Base-by-base conservation (phyloP, 1,139 yeast genomes). In the Taphrina wiesneri region DNA sequence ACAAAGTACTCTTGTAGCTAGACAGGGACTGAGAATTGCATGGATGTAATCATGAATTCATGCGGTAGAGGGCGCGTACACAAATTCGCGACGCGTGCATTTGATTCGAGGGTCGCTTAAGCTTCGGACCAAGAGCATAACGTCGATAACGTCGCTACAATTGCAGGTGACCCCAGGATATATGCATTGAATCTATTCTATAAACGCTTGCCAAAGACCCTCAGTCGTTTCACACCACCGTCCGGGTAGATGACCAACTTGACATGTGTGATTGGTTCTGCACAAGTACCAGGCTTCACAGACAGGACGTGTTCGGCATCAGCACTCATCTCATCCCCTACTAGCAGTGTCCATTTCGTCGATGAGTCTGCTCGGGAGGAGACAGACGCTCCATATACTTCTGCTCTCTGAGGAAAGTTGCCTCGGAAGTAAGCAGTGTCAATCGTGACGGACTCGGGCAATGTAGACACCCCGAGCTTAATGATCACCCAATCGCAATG, bases 391-490 rank as follows among this genome's bases (percentile, higher is more conserved):
- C 79, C 81, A 36, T 75, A 76, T 1, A 75, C 72, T 13, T 81
- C 79, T 19, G 87, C 85, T 13, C 91, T 79, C 64, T 83, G 96
- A 0, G 98, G 98, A 81, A 85, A 92, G 78, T 92, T 92, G 47
- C 98, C 98, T 75, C 95, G 82, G 80, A 86, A 92, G 76, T 90
- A 93, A 6, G 96, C 96, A 21, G 98, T 93, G 76, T 93, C 98
- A 41, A 92, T 83, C 1, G 88, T 82, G 53, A 91, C 78, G 69
- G 84, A 81, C 41, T 81, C 78, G 67, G 90, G 79, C 59, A 71
- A 70, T 9, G 81, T 80, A 28, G 80, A 77, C 32, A 87, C 84
- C 23, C 97, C 97, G 67, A 92, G 82, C 72, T 86, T 84, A 67
- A 92, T 82, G 63, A 89, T 82, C 1, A 85, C 96, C 97, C 97